Evolutionary conservation across 2,329 filamentous ascomycete species (phyloP), one percentile per base, ranked within the genome.

Genomic region (Fusarium sp.): DNA sequence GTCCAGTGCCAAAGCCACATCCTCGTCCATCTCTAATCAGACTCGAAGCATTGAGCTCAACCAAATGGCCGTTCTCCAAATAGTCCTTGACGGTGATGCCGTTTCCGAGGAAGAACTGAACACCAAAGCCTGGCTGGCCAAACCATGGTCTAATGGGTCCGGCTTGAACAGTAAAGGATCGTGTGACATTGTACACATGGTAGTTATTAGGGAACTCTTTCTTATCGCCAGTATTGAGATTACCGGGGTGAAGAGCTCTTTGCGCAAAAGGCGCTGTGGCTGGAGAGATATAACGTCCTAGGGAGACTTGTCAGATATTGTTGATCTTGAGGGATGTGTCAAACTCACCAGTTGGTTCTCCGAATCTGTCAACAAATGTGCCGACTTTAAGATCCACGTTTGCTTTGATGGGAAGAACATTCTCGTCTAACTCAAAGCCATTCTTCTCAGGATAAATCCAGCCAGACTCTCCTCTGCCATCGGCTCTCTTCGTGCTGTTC

Each of bases 331-430:
- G 7, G 0, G 0, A 6, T 6, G 1, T 1, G 2, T 20, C 5
- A 2, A 2, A 11, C 36, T 50, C 27, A 68, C 64, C 64, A n/a
- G 14, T 43, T 2, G 42, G 13, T 3, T 55, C 64, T 37, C 83
- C 83, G 40, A 85, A 85, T 0, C 83, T 77, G 69, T 85, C 83
- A 4, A 86, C 63, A 20, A 82, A 73, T 10, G 78, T 76, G 7
- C 82, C 83, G 0, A 70, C 72, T 2, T 63, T 56, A 0, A 86
- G 70, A 1, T 78, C 79, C 53, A 81, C 74, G 21, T 77, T 81
- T 4, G 79, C 80, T 13, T 76, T 72, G 29, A 85, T 82, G 2
- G 79, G 74, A 1, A 72, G 59, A 0, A 75, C 74, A 1, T 70
- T 55, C 3, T 73, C 74, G 54, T 79, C 75, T 1, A 81, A 48